A percentile compares a stretch with the other conserved stretches of the same genome.
These are phyloP conservation scores for Chlamydomonas sp. DNA, from an alignment of 139 green algal genomes.

Conservation along the genomic window DNA sequence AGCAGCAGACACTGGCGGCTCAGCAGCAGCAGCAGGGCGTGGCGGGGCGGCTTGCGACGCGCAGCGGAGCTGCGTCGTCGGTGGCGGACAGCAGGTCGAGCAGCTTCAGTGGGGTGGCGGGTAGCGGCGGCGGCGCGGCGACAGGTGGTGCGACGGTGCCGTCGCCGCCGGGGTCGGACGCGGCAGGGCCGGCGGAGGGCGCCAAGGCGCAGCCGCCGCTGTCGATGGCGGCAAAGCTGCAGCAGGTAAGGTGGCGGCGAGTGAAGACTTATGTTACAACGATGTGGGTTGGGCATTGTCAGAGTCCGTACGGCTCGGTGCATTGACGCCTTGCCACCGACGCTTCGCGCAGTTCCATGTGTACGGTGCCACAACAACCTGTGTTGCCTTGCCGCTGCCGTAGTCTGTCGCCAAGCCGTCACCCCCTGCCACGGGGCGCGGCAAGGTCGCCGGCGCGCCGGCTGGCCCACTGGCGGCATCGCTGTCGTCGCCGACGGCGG, in stretches of 20 bases:
- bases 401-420: too few relatives aligned
- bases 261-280: neutral
- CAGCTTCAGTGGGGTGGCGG: too few relatives aligned
- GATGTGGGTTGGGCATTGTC: neutral
- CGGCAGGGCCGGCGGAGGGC: neutral
- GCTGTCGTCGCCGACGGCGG: neutral
- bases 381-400: too few relatives aligned
- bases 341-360: too few relatives aligned
- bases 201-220: neutral
- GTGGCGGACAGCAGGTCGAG: neutral
- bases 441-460: neutral
- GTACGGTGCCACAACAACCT: too few relatives aligned
- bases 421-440: too few relatives aligned
- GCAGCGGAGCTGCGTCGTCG: conserved; percentile 1
- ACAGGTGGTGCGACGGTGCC: neutral
- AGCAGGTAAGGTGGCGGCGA: conserved; percentile 6
- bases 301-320: neutral
- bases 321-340: too few relatives aligned
- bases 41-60: too few relatives aligned
- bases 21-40: too few relatives aligned
- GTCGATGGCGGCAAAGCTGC: conserved; percentile 37
- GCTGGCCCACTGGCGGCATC: neutral
- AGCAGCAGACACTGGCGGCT: too few relatives aligned
- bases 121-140: too few relatives aligned
- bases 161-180: conserved; percentile 28